Evolutionary conservation across 768 basidiomycete genomes (phyloP), one percentile per base, ranked within the genome.

Genomic region (Calocybe gangraenosa): DNA sequence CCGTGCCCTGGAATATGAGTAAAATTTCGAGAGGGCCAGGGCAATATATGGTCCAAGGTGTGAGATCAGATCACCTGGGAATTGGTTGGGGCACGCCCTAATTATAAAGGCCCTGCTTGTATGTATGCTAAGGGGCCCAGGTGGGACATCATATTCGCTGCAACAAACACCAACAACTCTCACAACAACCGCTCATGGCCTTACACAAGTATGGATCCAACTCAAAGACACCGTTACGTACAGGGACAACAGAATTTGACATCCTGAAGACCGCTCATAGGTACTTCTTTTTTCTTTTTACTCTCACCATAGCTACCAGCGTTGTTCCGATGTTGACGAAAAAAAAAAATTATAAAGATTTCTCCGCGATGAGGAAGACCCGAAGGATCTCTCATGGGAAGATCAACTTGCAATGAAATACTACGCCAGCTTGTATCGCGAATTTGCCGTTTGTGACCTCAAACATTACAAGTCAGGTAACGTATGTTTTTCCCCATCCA

Each of bases 401-500:
- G 90, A 94, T 37, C 73, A 81, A 49, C 71, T 98, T 20, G 94
- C 95, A 0, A 71, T 76, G 49, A 94, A 93, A 56, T 97, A 94
- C 68, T 94, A 98, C 56, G 69, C 75, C 10, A 87, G 68, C 53
- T 78, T 98, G 2, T 96, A 92, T 62, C 86, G 91, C 51, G 94
- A 98, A 64, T 98, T 84, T 56, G 91, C 89, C 0, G 71, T 93
- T 17, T 92, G 90, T 59, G 92, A 97, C 65, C 69, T 97, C 48
- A 97, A 97, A 68, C 95, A 97, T 59, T 96, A 90, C 73, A 96
- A 92, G 68, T 82, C 87, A 0, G 89, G 91, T 13, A 86, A 88
- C 49, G 92, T 94, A 50, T 51, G 83, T 61, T n/a, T n/a, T n/a
- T n/a, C n/a, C n/a, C n/a, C n/a, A n/a, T n/a, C n/a, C n/a, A n/a